Base-by-base conservation (phyloP, 164 flowering plant species). In the Protea cynaroides region DNA sequence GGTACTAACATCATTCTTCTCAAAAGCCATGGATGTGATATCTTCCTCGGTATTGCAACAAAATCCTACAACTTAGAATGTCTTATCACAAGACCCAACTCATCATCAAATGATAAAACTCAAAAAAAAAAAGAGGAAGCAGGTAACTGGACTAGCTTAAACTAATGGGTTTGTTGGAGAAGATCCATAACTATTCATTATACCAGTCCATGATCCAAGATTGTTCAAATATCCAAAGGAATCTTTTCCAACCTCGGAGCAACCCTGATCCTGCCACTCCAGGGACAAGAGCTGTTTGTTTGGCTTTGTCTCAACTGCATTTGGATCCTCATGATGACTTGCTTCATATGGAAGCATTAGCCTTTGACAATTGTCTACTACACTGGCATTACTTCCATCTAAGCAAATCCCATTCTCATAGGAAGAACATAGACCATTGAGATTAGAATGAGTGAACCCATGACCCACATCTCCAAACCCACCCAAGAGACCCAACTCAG, bases 201-300 rank as follows among this genome's bases (percentile, higher is more conserved):
- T 56, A 15, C 80, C 65, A 19, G 67, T 68, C 87, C 89, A 87
- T 29, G 86, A 74, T 25, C 85, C 84, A 19, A 81, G 50, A 29
- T 78, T 70, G 21, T 64, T 70, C 23, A 72, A 49, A 65, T 80
- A 73, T 25, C 81, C 84, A 58, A 54, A 67, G 18, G 81, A 64
- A 46, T 83, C 81, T 49, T 78, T 79, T 15, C 77, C 82, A 56
- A 59, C 70, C 56, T 76, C 78, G 43, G 80, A 75, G 40, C 81
- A 78, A 25, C 81, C 79, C 46, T 87, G 86, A 50, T 84, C 86
- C 63, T 84, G 87, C 90, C 90, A 84, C 8, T 83, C 87, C 54
- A 83, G 77, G 19, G 90, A 75, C 75, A 88, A 63, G 9, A 84
- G 68, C 74, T 76, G 81, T 21, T 78, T 60, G 62, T 72, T 81